These are phyloP conservation scores for Cucurbita maxima DNA, from an alignment of 306 rosid genomes.

Conservation along the genomic window DNA sequence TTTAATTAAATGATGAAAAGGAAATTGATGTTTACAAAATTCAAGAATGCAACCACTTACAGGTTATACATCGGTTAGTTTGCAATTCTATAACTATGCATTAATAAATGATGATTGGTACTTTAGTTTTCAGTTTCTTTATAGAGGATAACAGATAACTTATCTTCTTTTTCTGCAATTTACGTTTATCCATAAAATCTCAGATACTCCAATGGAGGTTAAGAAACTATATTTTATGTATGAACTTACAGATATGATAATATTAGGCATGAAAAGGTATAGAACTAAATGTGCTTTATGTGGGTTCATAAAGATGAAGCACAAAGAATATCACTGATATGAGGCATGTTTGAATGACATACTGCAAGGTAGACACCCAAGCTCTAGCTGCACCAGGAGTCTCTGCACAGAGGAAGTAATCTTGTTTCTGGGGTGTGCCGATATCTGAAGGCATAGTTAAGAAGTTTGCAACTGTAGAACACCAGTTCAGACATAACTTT, in stretches of 20 bases:
- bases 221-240: neutral
- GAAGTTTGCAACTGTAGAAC: conserved; percentile 4
- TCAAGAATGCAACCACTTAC: neutral
- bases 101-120: neutral
- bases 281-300: neutral
- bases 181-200: neutral
- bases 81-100: neutral
- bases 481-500: neutral
- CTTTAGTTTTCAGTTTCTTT: neutral
- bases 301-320: neutral
- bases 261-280: neutral
- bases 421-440: conserved; percentile 94
- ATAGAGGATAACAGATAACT: neutral
- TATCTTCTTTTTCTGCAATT: neutral
- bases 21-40: neutral
- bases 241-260: neutral
- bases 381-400: conserved; percentile 98
- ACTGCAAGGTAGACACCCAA: conserved; percentile 95
- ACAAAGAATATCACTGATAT: neutral
- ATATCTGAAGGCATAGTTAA: conserved; percentile 55
- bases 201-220: neutral
- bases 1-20: neutral
- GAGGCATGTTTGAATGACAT: conserved; percentile 21
- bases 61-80: neutral
- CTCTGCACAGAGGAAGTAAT: conserved; percentile 95